Percentiles rank a stretch among this genome's conserved stretches.
Evolutionary conservation across 306 rosid species (phyloP).

Genomic region (Cucumis hystrix): DNA sequence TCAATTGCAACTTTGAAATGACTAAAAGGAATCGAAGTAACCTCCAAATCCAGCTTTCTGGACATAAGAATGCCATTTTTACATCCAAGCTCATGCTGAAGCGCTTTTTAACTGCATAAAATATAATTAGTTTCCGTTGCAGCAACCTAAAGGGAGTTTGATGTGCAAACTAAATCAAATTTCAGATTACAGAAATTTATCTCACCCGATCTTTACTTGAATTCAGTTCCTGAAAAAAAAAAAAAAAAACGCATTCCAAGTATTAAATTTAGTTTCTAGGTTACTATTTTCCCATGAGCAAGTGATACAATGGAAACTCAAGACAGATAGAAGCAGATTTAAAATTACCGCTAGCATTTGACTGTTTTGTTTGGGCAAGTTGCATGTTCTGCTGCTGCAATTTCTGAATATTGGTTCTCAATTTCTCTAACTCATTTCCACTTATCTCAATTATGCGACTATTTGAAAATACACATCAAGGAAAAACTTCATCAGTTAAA

Average conservation of each 20-base stretch:
- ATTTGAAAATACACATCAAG: constrained; percentile 16
- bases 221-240: constrained; percentile 56
- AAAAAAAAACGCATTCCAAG: not conserved
- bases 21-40: constrained; percentile 20
- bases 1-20: not conserved
- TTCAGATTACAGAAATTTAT: constrained; percentile 3
- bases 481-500: constrained; percentile 10
- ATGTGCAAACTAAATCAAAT: constrained; percentile 9
- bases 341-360: constrained; percentile 51
- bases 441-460: constrained; percentile 45
- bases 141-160: not conserved
- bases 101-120: constrained; percentile 41
- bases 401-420: constrained; percentile 43
- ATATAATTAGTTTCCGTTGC: constrained; percentile 5
- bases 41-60: constrained; percentile 34
- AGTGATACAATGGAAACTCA: not conserved
- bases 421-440: constrained; percentile 39
- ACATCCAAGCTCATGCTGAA: constrained; percentile 64
- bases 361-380: constrained; percentile 60
- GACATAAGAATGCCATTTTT: constrained; percentile 49
- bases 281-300: not conserved
- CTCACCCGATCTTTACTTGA: constrained; percentile 67
- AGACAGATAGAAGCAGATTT: not conserved
- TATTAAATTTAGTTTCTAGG: not conserved
- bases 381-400: constrained; percentile 55